A percentile compares a stretch with the other conserved stretches of the same genome.
These are phyloP conservation scores for Plasmodium malariae DNA, from an alignment of 169 alveolate genomes.

Conservation along the genomic window DNA sequence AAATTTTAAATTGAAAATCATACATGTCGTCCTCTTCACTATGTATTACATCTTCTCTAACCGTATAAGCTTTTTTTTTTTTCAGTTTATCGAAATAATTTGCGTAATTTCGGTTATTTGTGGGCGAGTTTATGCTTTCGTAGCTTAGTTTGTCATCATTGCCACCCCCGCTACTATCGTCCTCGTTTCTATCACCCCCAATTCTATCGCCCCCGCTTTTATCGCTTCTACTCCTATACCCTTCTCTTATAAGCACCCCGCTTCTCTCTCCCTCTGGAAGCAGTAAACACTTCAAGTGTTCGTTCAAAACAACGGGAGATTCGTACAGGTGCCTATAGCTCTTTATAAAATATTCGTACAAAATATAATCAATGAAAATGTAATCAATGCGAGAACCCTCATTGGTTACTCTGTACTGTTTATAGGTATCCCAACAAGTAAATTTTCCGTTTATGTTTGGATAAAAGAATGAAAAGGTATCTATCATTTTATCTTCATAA, in stretches of 20 bases:
- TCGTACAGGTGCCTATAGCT: slow-evolving; percentile 21
- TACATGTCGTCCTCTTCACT: slow-evolving; percentile 29
- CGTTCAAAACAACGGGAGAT: slow-evolving; percentile 32
- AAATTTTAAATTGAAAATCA: slow-evolving; percentile 41
- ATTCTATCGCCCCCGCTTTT: too few relatives aligned
- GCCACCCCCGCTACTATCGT: too few relatives aligned
- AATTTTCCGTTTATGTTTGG: slow-evolving; percentile 48
- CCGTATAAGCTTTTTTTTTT: slow-evolving; percentile 1
- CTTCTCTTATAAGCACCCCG: background rate
- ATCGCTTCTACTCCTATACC: too few relatives aligned
- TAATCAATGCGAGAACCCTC: slow-evolving; percentile 72
- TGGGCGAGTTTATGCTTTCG: slow-evolving; percentile 4
- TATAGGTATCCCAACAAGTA: slow-evolving; percentile 71
- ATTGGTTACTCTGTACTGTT: slow-evolving; percentile 36
- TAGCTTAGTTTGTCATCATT: background rate
- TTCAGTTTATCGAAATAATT: slow-evolving; percentile 29
- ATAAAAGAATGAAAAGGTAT: slow-evolving; percentile 49
- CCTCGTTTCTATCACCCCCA: too few relatives aligned
- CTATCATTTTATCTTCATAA: slow-evolving; percentile 61
- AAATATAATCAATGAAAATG: slow-evolving; percentile 42
- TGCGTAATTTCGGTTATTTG: slow-evolving; percentile 29
- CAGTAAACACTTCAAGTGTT: slow-evolving; percentile 4
- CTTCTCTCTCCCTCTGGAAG: background rate
- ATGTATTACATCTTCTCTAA: background rate
- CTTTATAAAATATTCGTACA: slow-evolving; percentile 36